Percentiles rank a stretch among this genome's conserved stretches.
These are phyloP conservation scores for Eustoma russellianum DNA, from an alignment of 257 asterid species.

Conservation along the genomic window DNA sequence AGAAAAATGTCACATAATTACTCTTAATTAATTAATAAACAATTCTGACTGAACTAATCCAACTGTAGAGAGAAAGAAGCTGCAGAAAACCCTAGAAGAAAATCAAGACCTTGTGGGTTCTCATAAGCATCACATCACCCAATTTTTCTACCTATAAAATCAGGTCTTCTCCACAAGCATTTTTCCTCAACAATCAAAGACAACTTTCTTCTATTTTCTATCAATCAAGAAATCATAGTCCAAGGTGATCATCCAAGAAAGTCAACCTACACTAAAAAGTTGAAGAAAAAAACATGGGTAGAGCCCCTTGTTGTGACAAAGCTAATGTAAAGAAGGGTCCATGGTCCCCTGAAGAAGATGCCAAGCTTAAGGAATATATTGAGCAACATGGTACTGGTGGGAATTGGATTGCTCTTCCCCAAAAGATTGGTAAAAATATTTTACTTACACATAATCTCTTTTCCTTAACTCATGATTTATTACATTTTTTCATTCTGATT, in stretches of 20 bases:
- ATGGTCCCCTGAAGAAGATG: slow-evolving; percentile 98
- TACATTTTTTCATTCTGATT: no score
- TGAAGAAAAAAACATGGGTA: slow-evolving; percentile 53
- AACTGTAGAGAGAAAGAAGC: slow-evolving; percentile 24
- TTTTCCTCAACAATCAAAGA: slow-evolving; percentile 1
- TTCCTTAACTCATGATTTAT: no score
- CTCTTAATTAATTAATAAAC: slow-evolving; percentile 18
- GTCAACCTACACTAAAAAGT: not conserved
- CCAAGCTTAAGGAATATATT: slow-evolving; percentile 71
- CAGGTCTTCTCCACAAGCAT: slow-evolving; percentile 50
- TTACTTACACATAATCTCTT: not conserved
- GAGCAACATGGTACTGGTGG: slow-evolving; percentile 78
- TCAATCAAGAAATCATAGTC: no score
- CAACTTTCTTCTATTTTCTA: not conserved
- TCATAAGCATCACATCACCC: slow-evolving; percentile 54
- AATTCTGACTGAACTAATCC: slow-evolving; percentile 50
- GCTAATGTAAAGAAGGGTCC: slow-evolving; percentile 90
- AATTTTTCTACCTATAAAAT: slow-evolving; percentile 56
- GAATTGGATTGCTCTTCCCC: slow-evolving; percentile 99
- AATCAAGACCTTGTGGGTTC: slow-evolving; percentile 40
- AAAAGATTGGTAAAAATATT: slow-evolving; percentile 53
- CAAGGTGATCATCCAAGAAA: not conserved
- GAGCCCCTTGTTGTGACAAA: slow-evolving; percentile 99
- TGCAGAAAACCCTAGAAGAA: slow-evolving; percentile 50
- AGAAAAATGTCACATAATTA: slow-evolving; percentile 32